A percentile compares a stretch with the other conserved stretches of the same genome.
Conservation (phyloP, 2,329 filamentous ascomycete species). For the Magnaporthiopsis poae region DNA sequence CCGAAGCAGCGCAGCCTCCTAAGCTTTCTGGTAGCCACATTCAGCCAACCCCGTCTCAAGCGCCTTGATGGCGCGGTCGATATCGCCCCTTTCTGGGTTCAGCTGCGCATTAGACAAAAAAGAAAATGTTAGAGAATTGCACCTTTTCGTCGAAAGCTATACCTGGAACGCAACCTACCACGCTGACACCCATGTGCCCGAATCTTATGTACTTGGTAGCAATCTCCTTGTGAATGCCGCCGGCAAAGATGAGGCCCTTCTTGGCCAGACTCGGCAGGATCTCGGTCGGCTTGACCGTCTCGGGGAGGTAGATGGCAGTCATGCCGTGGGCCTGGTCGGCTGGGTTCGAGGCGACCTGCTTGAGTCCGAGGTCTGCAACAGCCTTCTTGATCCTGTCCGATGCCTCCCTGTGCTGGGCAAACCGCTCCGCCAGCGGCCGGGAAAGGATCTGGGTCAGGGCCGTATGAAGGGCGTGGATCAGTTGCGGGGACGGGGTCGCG, state of each 20-base stretch:
- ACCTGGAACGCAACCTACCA: slow-evolving; percentile 40
- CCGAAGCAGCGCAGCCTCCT: slow-evolving; percentile 9
- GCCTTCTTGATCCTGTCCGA: slow-evolving; percentile 82
- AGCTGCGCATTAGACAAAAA: slow-evolving; percentile 34
- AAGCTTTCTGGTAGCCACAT: slow-evolving; percentile 52
- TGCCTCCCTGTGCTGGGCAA: slow-evolving; percentile 66
- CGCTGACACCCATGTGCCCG: slow-evolving; percentile 94
- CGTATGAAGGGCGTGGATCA: slow-evolving; percentile 86
- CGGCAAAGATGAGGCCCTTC: slow-evolving; percentile 87
- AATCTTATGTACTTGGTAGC: slow-evolving; percentile 88
- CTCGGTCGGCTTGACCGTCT: slow-evolving; percentile 69
- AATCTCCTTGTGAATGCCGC: slow-evolving; percentile 92
- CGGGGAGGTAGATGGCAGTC: slow-evolving; percentile 93
- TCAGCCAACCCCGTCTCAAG: slow-evolving; percentile 66
- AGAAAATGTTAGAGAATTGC: slow-evolving; percentile 10
- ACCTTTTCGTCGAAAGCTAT: slow-evolving; percentile 1
- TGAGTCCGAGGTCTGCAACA: slow-evolving; percentile 68
- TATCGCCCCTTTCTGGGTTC: slow-evolving; percentile 67
- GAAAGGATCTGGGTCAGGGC: slow-evolving; percentile 75
- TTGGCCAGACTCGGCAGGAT: slow-evolving; percentile 75
- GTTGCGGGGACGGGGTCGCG: slow-evolving; percentile 87
- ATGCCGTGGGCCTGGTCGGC: slow-evolving; percentile 94
- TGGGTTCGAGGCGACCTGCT: slow-evolving; percentile 73
- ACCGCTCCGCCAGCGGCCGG: slow-evolving; percentile 71
- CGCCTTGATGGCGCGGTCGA: slow-evolving; percentile 73